A percentile compares a stretch with the other conserved stretches of the same genome.
These are phyloP conservation scores for Sequoiadendron giganteum DNA, from an alignment of 75 land plant genomes.

Conservation along the genomic window DNA sequence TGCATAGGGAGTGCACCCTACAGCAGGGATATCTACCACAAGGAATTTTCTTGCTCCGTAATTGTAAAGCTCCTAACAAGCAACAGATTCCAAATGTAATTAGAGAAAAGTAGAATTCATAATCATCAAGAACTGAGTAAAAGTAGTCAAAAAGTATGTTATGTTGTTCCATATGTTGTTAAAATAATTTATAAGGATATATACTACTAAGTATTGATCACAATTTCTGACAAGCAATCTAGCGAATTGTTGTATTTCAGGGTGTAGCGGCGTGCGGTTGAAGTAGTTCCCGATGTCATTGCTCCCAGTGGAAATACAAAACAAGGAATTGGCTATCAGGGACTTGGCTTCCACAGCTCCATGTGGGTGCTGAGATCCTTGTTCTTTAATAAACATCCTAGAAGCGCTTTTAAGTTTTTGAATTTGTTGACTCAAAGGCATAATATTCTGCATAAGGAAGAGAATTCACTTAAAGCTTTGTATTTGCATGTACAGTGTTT, in stretches of 20 bases:
- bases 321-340: not conserved
- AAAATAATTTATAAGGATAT: not conserved
- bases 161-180: too few species aligned
- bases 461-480: not conserved
- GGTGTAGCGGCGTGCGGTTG: not conserved
- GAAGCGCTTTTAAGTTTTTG: not conserved
- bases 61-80: not conserved
- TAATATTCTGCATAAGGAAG: not conserved
- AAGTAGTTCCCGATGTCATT: not conserved
- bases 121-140: not conserved
- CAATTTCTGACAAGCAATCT: not conserved
- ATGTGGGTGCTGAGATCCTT: not conserved
- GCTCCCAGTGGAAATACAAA: not conserved
- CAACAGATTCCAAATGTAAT: not conserved
- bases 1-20: not conserved
- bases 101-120: not conserved
- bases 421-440: not conserved
- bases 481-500: too few species aligned
- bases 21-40: not conserved
- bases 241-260: not conserved
- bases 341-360: not conserved
- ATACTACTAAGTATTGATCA: not conserved
- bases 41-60: constrained; percentile 3
- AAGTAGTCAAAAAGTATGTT: too few species aligned
- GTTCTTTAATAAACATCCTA: too few species aligned